Evolutionary conservation across 345 rosid genomes (phyloP).

Genomic region (Hypericum perforatum): DNA sequence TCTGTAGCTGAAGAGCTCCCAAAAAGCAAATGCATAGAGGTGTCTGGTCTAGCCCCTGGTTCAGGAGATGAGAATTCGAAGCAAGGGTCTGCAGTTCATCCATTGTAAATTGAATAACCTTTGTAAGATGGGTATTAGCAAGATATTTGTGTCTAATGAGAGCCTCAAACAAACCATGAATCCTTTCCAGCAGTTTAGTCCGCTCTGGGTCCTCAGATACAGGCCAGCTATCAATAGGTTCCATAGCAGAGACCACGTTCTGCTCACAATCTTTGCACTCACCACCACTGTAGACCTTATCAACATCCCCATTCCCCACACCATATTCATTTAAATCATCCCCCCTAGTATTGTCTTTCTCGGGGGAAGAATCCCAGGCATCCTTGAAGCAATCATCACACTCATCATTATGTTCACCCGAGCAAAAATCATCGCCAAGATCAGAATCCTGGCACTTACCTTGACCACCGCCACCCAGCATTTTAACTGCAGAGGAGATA

Average conservation of each 20-base stretch:
- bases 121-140: constrained; percentile 67
- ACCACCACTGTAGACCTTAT: constrained; percentile 16
- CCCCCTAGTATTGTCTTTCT: constrained; percentile 35
- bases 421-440: constrained; percentile 27
- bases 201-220: constrained; percentile 62
- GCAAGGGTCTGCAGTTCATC: constrained; percentile 67
- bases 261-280: constrained; percentile 35
- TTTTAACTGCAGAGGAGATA: constrained; percentile 46
- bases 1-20: constrained; percentile 70
- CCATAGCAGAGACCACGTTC: constrained; percentile 22
- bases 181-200: constrained; percentile 66
- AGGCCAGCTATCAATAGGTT: constrained; percentile 57
- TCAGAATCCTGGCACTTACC: constrained; percentile 35
- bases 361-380: constrained; percentile 75
- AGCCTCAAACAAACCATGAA: constrained; percentile 49
- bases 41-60: constrained; percentile 48
- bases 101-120: constrained; percentile 59
- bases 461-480: constrained; percentile 39
- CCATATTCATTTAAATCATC: constrained; percentile 30
- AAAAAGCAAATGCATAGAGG: constrained; percentile 73
- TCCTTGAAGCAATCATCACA: constrained; percentile 60
- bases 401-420: constrained; percentile 32
- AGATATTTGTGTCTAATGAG: constrained; percentile 74
- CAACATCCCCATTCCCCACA: constrained; percentile 22
- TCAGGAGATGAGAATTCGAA: constrained; percentile 58